These are phyloP conservation scores for Aquanectria penicillioides DNA, from an alignment of 2,329 filamentous ascomycete genomes.

Conservation along the genomic window DNA sequence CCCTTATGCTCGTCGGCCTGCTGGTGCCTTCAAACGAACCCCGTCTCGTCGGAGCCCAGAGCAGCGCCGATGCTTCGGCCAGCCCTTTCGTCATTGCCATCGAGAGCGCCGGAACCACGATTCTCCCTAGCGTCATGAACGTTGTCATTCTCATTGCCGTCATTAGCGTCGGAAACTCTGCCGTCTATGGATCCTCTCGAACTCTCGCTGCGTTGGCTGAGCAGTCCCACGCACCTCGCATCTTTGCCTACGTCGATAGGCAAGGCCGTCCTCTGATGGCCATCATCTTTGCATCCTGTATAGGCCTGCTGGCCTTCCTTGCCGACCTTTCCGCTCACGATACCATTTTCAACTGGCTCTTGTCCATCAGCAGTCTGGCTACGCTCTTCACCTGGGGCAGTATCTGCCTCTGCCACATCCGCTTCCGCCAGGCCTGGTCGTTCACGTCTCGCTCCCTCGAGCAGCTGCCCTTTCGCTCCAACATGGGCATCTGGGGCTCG, in stretches of 20 bases:
- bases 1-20: slow-evolving; percentile 81
- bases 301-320: slow-evolving; percentile 83
- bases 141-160: slow-evolving; percentile 93
- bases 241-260: slow-evolving; percentile 84
- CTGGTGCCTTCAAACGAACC: slow-evolving; percentile 79
- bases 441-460: slow-evolving; percentile 72
- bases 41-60: slow-evolving; percentile 67
- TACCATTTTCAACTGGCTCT: slow-evolving; percentile 81
- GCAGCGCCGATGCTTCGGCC: slow-evolving; percentile 72
- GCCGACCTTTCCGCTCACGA: slow-evolving; percentile 69
- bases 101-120: slow-evolving; percentile 80
- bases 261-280: slow-evolving; percentile 83
- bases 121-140: slow-evolving; percentile 90
- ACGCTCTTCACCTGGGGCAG: slow-evolving; percentile 83
- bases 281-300: slow-evolving; percentile 71
- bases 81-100: slow-evolving; percentile 97
- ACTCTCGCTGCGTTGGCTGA: slow-evolving; percentile 91
- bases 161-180: slow-evolving; percentile 89
- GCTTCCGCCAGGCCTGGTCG: slow-evolving; percentile 84
- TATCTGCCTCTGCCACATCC: slow-evolving; percentile 89
- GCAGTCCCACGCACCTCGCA: slow-evolving; percentile 81
- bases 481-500: slow-evolving; percentile 81
- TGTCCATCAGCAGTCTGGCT: slow-evolving; percentile 76
- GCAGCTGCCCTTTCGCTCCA: slow-evolving; percentile 83
- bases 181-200: slow-evolving; percentile 89